These are phyloP conservation scores for Eucommia ulmoides DNA, from an alignment of 257 asterid species.

Conservation along the genomic window DNA sequence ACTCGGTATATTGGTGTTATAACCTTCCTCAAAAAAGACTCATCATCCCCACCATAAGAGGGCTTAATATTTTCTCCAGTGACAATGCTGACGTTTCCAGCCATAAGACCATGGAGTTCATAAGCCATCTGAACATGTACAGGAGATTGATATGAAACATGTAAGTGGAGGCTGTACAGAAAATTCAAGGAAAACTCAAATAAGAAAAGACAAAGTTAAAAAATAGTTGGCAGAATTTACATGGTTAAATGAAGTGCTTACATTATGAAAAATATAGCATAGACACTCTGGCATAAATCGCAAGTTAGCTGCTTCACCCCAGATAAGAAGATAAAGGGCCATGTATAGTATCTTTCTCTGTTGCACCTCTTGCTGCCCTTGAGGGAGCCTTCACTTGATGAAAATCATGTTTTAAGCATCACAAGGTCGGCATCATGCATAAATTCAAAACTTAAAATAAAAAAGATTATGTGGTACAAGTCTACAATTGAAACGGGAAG, in stretches of 20 bases:
- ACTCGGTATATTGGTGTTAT: conserved; percentile 84
- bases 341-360: conserved; percentile 89
- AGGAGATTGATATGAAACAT: conserved; percentile 6
- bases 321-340: conserved; percentile 96
- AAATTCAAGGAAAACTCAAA: too few species aligned
- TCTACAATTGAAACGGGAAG: neutral
- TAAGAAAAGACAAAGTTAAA: too few species aligned
- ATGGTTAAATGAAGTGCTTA: too few species aligned
- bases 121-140: conserved; percentile 75
- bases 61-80: conserved; percentile 99
- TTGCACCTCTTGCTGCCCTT: conserved; percentile 68
- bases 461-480: conserved; percentile 3
- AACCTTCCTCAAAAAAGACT: conserved; percentile 78
- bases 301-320: conserved; percentile 98
- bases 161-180: too few species aligned
- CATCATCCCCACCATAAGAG: conserved; percentile 95
- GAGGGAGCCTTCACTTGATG: conserved; percentile 63
- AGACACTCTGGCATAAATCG: conserved; percentile 99
- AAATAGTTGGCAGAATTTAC: too few species aligned
- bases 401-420: conserved; percentile 6
- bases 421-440: neutral
- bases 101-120: conserved; percentile 96
- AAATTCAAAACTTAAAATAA: conserved; percentile 1
- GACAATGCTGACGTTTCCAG: conserved; percentile 98
- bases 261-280: conserved; percentile 96